These are phyloP conservation scores for Dillenia turbinata DNA, from an alignment of 164 flowering plant genomes.

Conservation along the genomic window DNA sequence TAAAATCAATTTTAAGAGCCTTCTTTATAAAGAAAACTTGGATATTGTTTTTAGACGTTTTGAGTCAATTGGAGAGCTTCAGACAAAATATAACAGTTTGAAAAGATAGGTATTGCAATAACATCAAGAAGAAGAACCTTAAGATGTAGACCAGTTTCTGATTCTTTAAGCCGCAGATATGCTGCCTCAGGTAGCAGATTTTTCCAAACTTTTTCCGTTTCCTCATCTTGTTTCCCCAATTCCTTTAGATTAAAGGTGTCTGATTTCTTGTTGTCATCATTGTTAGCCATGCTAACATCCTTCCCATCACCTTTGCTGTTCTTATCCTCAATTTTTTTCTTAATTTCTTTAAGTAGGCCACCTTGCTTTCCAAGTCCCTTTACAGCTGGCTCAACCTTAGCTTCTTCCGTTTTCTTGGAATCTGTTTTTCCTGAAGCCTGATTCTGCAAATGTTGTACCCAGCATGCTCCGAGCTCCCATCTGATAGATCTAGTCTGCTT, in stretches of 20 bases:
- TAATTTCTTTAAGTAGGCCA: slow-evolving; percentile 74
- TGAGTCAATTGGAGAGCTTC: no score
- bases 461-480: slow-evolving; percentile 99
- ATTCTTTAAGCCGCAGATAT: slow-evolving; percentile 70
- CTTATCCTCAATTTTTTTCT: slow-evolving; percentile 59
- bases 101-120: background rate
- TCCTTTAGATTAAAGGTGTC: slow-evolving; percentile 39
- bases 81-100: background rate
- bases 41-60: no score
- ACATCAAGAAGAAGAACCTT: slow-evolving; percentile 42
- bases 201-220: slow-evolving; percentile 53
- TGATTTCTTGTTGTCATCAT: slow-evolving; percentile 31
- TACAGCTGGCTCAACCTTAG: slow-evolving; percentile 72
- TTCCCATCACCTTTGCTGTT: slow-evolving; percentile 43
- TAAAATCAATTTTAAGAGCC: background rate
- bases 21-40: background rate
- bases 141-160: slow-evolving; percentile 89
- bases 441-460: slow-evolving; percentile 96
- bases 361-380: slow-evolving; percentile 99
- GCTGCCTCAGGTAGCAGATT: slow-evolving; percentile 67
- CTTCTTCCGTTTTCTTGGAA: slow-evolving; percentile 60
- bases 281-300: slow-evolving; percentile 25
- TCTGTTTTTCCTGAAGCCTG: slow-evolving; percentile 76
- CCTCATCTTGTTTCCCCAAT: slow-evolving; percentile 46
- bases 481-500: slow-evolving; percentile 52